Conservation (phyloP, 1,284 basidiomycete species). For the Agaricales sp. region DNA sequence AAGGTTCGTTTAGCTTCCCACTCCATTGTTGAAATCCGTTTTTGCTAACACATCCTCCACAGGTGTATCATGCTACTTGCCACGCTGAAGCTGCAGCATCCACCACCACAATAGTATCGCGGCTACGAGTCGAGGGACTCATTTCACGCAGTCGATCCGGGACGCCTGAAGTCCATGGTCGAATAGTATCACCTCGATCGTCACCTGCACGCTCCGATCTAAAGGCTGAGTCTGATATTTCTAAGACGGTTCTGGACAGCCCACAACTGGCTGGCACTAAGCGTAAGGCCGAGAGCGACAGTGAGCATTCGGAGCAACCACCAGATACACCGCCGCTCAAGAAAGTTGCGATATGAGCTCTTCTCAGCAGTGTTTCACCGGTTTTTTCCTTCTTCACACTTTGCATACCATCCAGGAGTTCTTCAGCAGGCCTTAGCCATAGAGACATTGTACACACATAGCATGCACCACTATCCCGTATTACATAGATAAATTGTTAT, state of each 20-base stretch:
- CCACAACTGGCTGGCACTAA: conserved; percentile 11
- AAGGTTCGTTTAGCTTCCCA: conserved; percentile 41
- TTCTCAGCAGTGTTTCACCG: neutral
- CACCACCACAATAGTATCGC: conserved; percentile 50
- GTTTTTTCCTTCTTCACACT: neutral
- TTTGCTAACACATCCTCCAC: conserved; percentile 7
- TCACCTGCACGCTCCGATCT: conserved; percentile 32
- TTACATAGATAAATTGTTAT: neutral
- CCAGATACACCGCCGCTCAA: conserved; percentile 38
- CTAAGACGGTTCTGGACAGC: neutral
- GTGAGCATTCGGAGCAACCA: neutral
- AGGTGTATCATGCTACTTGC: conserved; percentile 91
- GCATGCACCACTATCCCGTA: neutral
- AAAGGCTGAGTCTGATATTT: neutral
- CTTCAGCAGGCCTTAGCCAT: no score
- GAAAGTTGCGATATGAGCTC: conserved; percentile 30
- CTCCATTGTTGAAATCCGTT: no score
- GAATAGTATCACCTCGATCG: conserved; percentile 18
- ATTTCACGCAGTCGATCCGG: conserved; percentile 54
- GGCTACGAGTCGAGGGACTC: conserved; percentile 45
- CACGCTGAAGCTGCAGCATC: conserved; percentile 68
- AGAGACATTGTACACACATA: neutral
- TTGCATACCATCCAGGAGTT: no score
- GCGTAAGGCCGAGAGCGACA: conserved; percentile 19
- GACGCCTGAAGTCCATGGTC: conserved; percentile 47